phyloP scores from a whole-genome alignment of 306 rosid genomes.

The Malus asiatica region DNA sequence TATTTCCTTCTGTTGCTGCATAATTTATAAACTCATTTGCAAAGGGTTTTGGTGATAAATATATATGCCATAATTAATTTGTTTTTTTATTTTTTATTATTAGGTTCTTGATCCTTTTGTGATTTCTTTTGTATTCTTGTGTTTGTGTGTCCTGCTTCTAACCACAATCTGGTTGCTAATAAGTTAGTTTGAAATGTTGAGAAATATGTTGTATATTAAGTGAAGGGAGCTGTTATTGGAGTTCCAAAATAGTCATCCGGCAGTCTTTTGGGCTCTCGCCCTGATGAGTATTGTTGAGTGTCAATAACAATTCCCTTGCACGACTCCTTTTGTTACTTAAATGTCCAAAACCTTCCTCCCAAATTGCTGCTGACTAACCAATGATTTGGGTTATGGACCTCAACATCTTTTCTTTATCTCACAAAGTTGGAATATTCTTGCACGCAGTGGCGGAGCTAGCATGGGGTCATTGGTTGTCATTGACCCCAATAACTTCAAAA shows the following conservation, averaged over 20 bases:
- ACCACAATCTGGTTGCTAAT: neutral
- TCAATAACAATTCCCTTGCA: neutral
- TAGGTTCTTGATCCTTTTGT: neutral
- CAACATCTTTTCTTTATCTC: neutral
- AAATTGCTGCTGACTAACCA: neutral
- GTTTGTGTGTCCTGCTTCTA: neutral
- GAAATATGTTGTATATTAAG: neutral
- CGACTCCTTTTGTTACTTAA: neutral
- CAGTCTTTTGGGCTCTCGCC: neutral
- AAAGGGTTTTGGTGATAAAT: neutral
- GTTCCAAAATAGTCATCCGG: neutral
- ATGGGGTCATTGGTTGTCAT: too few species aligned
- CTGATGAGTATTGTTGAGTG: neutral
- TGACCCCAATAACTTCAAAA: too few species aligned
- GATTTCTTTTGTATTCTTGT: neutral
- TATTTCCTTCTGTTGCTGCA: neutral
- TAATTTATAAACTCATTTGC: slow-evolving; percentile 11
- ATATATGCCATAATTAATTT: neutral
- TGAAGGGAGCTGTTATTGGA: neutral
- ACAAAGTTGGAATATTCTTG: slow-evolving; percentile 2
- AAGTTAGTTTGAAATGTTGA: neutral
- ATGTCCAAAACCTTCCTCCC: neutral
- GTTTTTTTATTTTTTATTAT: neutral
- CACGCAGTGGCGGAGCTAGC: neutral
- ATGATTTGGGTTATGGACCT: neutral